Evolutionary conservation across 352 stramenopile genomes (phyloP).

Genomic region (Peronospora belbahrii): DNA sequence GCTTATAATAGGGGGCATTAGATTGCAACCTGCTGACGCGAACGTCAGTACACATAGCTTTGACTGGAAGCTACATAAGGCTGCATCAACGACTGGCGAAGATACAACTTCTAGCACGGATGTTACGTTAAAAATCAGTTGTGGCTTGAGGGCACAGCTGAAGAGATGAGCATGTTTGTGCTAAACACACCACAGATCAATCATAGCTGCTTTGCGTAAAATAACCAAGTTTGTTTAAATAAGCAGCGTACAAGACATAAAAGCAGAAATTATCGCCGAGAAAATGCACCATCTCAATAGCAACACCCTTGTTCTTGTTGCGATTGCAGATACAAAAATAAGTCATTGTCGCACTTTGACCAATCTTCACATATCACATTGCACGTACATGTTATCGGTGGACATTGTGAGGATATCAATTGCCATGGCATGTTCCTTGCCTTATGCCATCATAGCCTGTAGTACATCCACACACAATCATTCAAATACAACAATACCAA

Average conservation of each 20-base stretch:
- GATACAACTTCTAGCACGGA: not conserved
- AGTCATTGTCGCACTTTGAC: not conserved
- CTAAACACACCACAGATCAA: constrained; percentile 5
- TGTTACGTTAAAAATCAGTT: not conserved
- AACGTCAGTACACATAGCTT: constrained; percentile 79
- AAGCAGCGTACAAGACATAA: constrained; percentile 1
- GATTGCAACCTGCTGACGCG: constrained; percentile 55
- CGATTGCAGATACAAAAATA: constrained; percentile 41
- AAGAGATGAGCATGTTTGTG: constrained; percentile 1
- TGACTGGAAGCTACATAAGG: constrained; percentile 57
- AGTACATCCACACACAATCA: not conserved
- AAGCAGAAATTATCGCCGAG: constrained; percentile 86
- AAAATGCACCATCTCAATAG: constrained; percentile 95
- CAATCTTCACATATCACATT: not conserved
- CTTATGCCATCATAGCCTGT: constrained; percentile 94
- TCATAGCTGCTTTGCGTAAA: constrained; percentile 11
- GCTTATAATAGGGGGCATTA: constrained; percentile 75
- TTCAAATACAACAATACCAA: too few species aligned
- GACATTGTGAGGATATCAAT: constrained; percentile 95
- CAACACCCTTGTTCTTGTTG: constrained; percentile 94
- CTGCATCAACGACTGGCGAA: constrained; percentile 7
- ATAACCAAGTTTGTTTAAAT: too few species aligned
- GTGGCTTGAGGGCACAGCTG: constrained; percentile 9
- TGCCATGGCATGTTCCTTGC: constrained; percentile 94
- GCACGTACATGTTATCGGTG: constrained; percentile 90